Conservation (phyloP, 208 protist genomes). For the Acanthamoeba sp. region DNA sequence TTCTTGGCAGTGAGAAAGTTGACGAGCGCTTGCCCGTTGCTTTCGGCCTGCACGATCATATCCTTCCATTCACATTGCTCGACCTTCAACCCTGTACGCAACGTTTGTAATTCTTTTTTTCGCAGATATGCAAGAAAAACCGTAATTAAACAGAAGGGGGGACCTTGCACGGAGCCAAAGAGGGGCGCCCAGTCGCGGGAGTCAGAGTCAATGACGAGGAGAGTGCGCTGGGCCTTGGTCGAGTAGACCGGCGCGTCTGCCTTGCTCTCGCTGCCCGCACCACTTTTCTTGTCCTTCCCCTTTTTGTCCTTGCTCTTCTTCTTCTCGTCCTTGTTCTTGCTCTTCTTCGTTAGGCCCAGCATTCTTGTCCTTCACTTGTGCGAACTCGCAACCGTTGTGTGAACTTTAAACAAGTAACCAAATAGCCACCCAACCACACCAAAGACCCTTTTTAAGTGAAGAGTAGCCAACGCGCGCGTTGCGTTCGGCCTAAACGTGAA, state of each 20-base stretch:
- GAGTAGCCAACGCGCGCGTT: too few species aligned
- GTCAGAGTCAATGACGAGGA: slow-evolving; percentile 51
- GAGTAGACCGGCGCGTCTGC: not conserved
- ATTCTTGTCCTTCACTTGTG: not conserved
- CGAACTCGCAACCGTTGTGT: too few species aligned
- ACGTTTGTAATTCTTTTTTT: not conserved
- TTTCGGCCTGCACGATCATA: slow-evolving; percentile 56
- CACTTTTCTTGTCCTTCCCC: not conserved
- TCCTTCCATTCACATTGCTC: slow-evolving; percentile 68
- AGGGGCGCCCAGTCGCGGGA: not conserved
- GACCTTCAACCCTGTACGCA: not conserved
- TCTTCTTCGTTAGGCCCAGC: not conserved
- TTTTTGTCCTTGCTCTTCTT: not conserved
- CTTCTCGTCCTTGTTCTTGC: not conserved
- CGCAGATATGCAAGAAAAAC: not conserved
- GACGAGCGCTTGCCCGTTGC: slow-evolving; percentile 27
- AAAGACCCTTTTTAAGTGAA: too few species aligned
- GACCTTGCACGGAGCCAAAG: not conserved
- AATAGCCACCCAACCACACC: too few species aligned
- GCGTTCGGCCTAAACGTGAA: not conserved
- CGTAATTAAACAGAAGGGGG: not conserved
- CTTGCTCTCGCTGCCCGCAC: not conserved
- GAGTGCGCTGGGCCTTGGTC: not conserved
- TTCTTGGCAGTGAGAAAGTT: not conserved
- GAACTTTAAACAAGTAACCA: too few species aligned